phyloP scores from a whole-genome alignment of 2,329 filamentous ascomycete genomes.

The Colletotrichum tabaci region DNA sequence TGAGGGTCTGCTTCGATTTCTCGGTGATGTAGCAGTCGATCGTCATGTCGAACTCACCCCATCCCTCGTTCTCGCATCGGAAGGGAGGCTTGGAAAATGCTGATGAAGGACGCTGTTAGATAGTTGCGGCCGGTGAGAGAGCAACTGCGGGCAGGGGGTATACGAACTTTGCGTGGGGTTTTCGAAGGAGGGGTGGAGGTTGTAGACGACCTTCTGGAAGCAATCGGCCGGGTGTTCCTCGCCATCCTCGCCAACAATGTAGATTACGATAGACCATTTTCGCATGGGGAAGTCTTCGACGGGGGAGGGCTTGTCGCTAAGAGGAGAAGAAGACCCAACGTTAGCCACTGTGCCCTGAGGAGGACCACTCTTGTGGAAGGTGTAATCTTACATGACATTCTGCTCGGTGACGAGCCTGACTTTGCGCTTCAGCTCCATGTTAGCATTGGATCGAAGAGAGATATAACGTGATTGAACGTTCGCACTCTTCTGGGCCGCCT shows the following conservation, averaged over 20 bases:
- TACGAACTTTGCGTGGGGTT: conserved; percentile 86
- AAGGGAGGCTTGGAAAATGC: conserved; percentile 90
- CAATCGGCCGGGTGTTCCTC: conserved; percentile 86
- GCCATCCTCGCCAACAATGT: conserved; percentile 86
- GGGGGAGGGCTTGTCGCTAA: conserved; percentile 83
- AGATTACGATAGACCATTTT: conserved; percentile 90
- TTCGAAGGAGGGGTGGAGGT: conserved; percentile 93
- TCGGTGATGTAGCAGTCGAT: conserved; percentile 87
- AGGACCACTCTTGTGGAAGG: conserved; percentile 22
- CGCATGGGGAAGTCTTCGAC: conserved; percentile 93
- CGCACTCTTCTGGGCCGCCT: not conserved
- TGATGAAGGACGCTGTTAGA: conserved; percentile 53
- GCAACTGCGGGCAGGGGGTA: conserved; percentile 15
- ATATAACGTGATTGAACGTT: not conserved
- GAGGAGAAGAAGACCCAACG: conserved; percentile 18
- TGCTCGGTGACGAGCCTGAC: conserved; percentile 96
- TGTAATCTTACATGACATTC: conserved; percentile 78
- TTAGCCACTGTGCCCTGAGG: conserved; percentile 41
- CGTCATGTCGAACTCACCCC: conserved; percentile 98
- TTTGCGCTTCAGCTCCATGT: conserved; percentile 76
- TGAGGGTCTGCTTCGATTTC: conserved; percentile 86
- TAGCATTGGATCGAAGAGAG: conserved; percentile 26
- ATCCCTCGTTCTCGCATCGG: conserved; percentile 91
- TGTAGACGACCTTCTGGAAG: conserved; percentile 94
- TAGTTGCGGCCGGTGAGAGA: not conserved